phyloP scores from a whole-genome alignment of 768 basidiomycete species.

The Hygrocybe coccinea region DNA sequence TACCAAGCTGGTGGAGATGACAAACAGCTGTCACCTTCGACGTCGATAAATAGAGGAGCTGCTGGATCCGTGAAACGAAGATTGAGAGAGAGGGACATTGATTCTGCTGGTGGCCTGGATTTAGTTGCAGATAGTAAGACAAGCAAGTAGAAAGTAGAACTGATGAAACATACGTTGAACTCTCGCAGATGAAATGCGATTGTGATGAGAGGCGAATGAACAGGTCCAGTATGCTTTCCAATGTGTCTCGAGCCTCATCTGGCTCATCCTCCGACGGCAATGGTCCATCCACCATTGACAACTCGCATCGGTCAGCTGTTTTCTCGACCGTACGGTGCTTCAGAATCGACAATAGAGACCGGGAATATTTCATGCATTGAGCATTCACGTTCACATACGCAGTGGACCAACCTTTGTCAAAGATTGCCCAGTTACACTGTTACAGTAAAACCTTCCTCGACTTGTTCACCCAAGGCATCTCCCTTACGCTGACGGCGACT shows the following conservation, averaged over 20 bases:
- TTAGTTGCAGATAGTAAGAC: neutral
- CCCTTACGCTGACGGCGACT: conserved; percentile 16
- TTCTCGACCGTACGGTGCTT: conserved; percentile 74
- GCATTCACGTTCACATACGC: neutral
- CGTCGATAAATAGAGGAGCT: no score
- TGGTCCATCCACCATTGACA: conserved; percentile 58
- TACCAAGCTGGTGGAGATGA: no score
- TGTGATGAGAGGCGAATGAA: conserved; percentile 76
- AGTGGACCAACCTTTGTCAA: conserved; percentile 52
- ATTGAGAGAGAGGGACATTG: conserved; percentile 57
- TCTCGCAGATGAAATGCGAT: conserved; percentile 79
- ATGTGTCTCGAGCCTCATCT: conserved; percentile 46
- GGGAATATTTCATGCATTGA: conserved; percentile 5
- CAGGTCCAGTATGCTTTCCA: conserved; percentile 69
- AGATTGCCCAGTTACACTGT: conserved; percentile 69
- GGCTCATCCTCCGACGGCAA: conserved; percentile 29
- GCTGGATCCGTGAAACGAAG: conserved; percentile 75
- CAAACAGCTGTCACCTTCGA: no score
- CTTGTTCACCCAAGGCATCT: conserved; percentile 22
- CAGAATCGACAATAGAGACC: conserved; percentile 70
- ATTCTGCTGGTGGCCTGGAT: conserved; percentile 74
- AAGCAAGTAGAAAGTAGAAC: neutral
- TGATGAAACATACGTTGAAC: conserved; percentile 55
- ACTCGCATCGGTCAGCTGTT: conserved; percentile 68
- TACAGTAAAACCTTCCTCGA: conserved; percentile 39